Evolutionary conservation across 2,329 filamentous ascomycete species (phyloP), one percentile per base, ranked within the genome.

Genomic region (Fusarium graminum): DNA sequence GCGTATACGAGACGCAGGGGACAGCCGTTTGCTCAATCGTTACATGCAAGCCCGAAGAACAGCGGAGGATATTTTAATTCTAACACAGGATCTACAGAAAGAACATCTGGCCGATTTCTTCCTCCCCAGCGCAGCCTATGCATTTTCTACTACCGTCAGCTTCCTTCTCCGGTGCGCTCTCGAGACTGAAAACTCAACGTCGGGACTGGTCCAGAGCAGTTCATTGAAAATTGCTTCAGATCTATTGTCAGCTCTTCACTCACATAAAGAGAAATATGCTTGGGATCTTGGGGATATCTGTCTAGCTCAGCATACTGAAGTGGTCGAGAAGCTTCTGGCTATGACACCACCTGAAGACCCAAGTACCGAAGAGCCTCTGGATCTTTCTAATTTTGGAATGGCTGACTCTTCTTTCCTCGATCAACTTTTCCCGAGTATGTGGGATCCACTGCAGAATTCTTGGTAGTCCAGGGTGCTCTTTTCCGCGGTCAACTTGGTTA

Each of bases 271-370:
- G 17, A 70, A 74, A 7, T 74, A 72, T 41, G 74, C 68, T 0
- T 86, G 84, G 84, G 83, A 86, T 59, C 72, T 86, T 2, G 83
- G 78, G 0, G 82, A 85, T 45, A 77, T 83, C 6, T 85, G 83
- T 59, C 71, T 86, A 2, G 76, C 78, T 0, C 81, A 84, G 45
- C 81, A 84, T 61, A 73, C 76, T 7, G 82, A 84, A 12, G 70
- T 84, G 13, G 75, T 85, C 0, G 80, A 85, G 29, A 84, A 80
- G 65, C 71, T 82, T 4, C 61, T 78, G 11, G 70, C 72, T 7
- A 73, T 76, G 38, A 70, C 65, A 6, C 68, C 70, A 13, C 64
- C 68, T 7, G 64, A 73, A 25, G 72, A 73, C 14, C 60, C 46
- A 19, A 60, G 49, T 2, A 40, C 45, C 10, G 67, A 66, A 13